A percentile compares a stretch with the other conserved stretches of the same genome.
Conservation (phyloP, 306 rosid genomes). For the Fagus sylvatica region DNA sequence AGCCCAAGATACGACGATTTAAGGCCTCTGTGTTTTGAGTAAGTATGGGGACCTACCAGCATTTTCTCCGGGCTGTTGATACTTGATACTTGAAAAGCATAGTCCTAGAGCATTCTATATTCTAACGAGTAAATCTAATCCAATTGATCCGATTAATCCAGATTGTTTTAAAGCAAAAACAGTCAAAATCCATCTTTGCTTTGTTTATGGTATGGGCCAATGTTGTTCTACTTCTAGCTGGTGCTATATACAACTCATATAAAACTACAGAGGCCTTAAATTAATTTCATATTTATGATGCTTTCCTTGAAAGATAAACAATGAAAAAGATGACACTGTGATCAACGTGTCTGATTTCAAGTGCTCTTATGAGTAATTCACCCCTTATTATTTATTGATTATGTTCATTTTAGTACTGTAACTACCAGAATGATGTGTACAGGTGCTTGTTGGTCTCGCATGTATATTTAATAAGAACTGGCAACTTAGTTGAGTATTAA, state of each 20-base stretch:
- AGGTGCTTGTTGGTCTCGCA: no score
- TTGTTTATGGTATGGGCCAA: neutral
- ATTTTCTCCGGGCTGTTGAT: neutral
- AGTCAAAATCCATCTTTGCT: neutral
- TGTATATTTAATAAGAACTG: neutral
- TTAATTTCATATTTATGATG: no score
- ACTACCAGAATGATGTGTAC: no score
- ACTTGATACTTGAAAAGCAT: neutral
- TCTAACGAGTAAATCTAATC: neutral
- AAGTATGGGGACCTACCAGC: neutral
- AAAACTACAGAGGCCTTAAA: no score
- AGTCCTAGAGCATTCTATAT: constrained; percentile 21
- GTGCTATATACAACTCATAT: neutral
- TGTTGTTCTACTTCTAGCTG: neutral
- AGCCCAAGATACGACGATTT: no score
- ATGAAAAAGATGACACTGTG: no score
- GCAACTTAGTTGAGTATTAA: neutral
- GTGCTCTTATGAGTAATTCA: no score
- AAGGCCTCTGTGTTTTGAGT: no score
- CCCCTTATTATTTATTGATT: no score
- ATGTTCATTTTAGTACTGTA: no score
- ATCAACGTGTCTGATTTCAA: no score
- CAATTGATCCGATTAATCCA: neutral
- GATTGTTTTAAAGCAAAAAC: neutral
- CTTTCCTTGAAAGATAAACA: no score